Evolutionary conservation across 2,329 filamentous ascomycete genomes (phyloP), one percentile per base, ranked within the genome.

Genomic region (Mycosphaerelloides madeirae): DNA sequence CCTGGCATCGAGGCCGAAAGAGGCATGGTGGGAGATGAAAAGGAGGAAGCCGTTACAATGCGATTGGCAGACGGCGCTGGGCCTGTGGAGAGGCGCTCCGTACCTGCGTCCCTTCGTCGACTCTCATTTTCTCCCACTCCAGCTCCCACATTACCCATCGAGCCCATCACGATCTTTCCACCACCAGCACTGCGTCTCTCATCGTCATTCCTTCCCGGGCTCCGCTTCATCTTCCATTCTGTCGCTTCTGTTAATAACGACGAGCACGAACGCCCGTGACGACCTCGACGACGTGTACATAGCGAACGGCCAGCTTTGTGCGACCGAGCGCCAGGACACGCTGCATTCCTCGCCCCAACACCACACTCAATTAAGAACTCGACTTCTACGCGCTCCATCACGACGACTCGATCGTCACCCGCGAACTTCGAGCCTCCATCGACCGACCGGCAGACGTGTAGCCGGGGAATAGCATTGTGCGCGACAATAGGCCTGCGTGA

Each of bases 311-410:
- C 33, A 28, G 29, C 41, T 32, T 29, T 29, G 38, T 39, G 42
- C 42, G 38, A 44, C 46, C 46, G 46, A 36, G 31, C 42, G 31
- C n/a, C 36, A 31, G 28, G 29, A 19, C 41, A 29, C 41, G 15
- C 19, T 14, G n/a, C 38, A 32, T 29, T n/a, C 15, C n/a, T 19
- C 6, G n/a, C 38, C 28, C 13, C 28, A 15, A 11, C 34, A 12
- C 8, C 22, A 29, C 37, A 25, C 22, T n/a, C n/a, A n/a, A n/a
- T n/a, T n/a, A n/a, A 12, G 19, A 9, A 19, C 4, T 29, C 36
- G 31, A 41, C 36, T 25, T 31, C 34, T 29, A 39, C 32, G 12
- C 29, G 16, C 25, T 22, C 18, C 18, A 37, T 37, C 19, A 37
- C 18, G 16, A 33, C 20, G 31, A 40, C 8, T 22, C 43, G 29